Conservation (phyloP, 495 filamentous ascomycete species). For the Trichoderma erinaceum region DNA sequence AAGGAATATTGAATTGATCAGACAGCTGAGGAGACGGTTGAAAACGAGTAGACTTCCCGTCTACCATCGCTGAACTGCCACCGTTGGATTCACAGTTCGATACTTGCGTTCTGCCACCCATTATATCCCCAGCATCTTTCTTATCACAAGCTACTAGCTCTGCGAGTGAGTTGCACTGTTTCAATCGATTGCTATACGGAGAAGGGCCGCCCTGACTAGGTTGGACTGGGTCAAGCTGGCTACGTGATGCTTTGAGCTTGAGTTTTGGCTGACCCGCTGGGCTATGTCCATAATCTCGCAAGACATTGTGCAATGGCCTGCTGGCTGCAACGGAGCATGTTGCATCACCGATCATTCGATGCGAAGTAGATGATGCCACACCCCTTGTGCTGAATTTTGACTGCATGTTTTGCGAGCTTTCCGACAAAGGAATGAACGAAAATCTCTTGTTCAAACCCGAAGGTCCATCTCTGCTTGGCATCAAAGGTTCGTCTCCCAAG, state of each 20-base stretch:
- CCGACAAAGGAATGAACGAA: no score
- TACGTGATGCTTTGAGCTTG: background rate
- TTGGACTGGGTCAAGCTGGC: background rate
- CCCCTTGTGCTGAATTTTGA: background rate
- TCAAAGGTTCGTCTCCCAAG: background rate
- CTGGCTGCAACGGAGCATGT: background rate
- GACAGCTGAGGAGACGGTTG: background rate
- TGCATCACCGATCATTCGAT: background rate
- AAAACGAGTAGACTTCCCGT: background rate
- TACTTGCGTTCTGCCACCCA: background rate
- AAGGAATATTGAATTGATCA: conserved; percentile 12
- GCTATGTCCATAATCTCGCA: background rate
- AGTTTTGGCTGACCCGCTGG: background rate
- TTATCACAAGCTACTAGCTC: background rate
- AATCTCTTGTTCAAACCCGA: background rate
- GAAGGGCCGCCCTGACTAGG: background rate
- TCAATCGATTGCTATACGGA: background rate
- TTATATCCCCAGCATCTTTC: background rate
- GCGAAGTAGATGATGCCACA: background rate
- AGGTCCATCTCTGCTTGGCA: background rate
- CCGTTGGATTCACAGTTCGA: background rate
- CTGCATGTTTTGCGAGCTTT: background rate
- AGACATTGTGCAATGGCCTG: background rate
- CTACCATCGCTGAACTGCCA: background rate
- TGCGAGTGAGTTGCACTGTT: conserved; percentile 12